Evolutionary conservation across 2,329 filamentous ascomycete genomes (phyloP), one percentile per base, ranked within the genome.

Genomic region (Cercospora beticola): DNA sequence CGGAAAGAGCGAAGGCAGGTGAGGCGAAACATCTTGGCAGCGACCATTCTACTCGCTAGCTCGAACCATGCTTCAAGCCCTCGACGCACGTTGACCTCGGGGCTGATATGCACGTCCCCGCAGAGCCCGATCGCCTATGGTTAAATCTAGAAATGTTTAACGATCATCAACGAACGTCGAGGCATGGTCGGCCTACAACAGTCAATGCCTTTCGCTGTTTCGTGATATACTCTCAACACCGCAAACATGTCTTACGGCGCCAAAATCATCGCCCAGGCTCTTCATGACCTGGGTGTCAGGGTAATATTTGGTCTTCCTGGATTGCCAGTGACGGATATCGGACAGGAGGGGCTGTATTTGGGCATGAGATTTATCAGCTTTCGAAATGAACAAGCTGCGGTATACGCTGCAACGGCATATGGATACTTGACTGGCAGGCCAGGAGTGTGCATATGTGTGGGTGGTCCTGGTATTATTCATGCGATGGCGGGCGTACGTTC

Each of bases 281-380:
- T 86, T 4, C 81, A 81, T 59, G 79, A 83, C 65, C 78, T 86
- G 5, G 82, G 83, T 12, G 81, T 87, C 18, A 80, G 78, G 7
- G 82, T 85, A 43, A 81, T 86, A 70, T 86, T 86, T 73, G 85
- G 84, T 52, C 80, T 86, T 33, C 84, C 86, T 30, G 85, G 85
- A n/a, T 82, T 86, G 43, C 85, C 85, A 9, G 83, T 87, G 6
- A 83, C 86, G 30, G 84, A 87, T 65, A 86, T 88, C 46, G 86
- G 84, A 23, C 85, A 88, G 75, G 83, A 86, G 76, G 84, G 83
- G 62, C 84, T 87, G 74, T 83, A 84, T 62, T 77, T 86, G 52
- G 86, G 86, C 0, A 86, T 88, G 69, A 82, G 84, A 31, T 88
- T 87, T 76, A 83, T 88, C 62, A 85, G 82, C 28, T 88, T 87